Conservation (phyloP, 1,284 basidiomycete species). For the Stygiomarasmius scandens region DNA sequence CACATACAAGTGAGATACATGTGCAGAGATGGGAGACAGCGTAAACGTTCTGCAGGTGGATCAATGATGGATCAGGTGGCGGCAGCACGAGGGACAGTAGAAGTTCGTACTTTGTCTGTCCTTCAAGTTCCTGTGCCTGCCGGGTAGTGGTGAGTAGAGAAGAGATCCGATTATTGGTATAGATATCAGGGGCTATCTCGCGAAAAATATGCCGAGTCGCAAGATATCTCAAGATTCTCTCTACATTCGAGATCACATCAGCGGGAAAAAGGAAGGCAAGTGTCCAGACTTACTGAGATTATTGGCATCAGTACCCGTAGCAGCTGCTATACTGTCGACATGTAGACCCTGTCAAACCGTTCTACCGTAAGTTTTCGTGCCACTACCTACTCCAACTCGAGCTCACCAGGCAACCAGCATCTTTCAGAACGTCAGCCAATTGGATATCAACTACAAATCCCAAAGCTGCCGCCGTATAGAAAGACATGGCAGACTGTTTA, state of each 20-base stretch:
- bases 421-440: slow-evolving; percentile 19
- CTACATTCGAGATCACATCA: slow-evolving; percentile 16
- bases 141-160: slow-evolving; percentile 29
- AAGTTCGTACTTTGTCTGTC: too few relatives aligned
- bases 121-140: too few relatives aligned
- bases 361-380: not conserved
- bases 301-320: slow-evolving; percentile 20
- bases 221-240: slow-evolving; percentile 35
- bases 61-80: too few relatives aligned
- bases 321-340: slow-evolving; percentile 22
- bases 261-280: not conserved
- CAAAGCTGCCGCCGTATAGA: slow-evolving; percentile 18
- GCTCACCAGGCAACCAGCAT: slow-evolving; percentile 13
- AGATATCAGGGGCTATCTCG: slow-evolving; percentile 35
- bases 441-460: slow-evolving; percentile 20
- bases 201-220: slow-evolving; percentile 36
- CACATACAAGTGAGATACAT: too few relatives aligned
- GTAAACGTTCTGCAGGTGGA: too few relatives aligned
- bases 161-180: slow-evolving; percentile 37
- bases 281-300: slow-evolving; percentile 17
- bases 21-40: too few relatives aligned
- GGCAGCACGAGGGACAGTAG: too few relatives aligned
- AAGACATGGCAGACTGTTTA: slow-evolving; percentile 6
- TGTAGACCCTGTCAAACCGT: slow-evolving; percentile 23
- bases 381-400: too few relatives aligned